phyloP scores from a whole-genome alignment of 1,284 basidiomycete genomes.

The Leucoagaricus sp. region DNA sequence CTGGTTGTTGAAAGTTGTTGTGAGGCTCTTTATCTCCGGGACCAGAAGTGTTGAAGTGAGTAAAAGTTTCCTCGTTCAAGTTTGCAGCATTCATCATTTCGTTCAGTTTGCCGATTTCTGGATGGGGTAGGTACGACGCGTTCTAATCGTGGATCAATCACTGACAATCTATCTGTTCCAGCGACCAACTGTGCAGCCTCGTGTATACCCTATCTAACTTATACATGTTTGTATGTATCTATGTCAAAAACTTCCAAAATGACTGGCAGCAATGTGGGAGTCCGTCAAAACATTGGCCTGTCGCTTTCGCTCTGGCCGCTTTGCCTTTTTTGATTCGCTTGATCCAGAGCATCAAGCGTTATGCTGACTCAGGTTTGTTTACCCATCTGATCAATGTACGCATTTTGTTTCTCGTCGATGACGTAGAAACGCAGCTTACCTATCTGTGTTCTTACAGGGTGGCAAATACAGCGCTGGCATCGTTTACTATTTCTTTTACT shows the following conservation, averaged over 20 bases:
- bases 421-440: not conserved
- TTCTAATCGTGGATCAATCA: not conserved
- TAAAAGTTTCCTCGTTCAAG: constrained; percentile 19
- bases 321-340: constrained; percentile 76
- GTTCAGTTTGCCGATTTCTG: constrained; percentile 82
- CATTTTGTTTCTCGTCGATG: not conserved
- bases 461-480: constrained; percentile 81
- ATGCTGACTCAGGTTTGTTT: constrained; percentile 67
- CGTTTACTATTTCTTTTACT: constrained; percentile 65
- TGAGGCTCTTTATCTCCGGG: constrained; percentile 71
- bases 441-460: constrained; percentile 48
- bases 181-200: constrained; percentile 84
- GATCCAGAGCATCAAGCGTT: constrained; percentile 87
- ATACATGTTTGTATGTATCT: constrained; percentile 76
- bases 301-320: constrained; percentile 53
- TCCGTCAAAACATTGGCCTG: constrained; percentile 54
- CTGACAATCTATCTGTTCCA: constrained; percentile 29
- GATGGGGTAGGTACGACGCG: constrained; percentile 62
- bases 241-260: constrained; percentile 54
- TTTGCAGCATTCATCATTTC: not conserved
- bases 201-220: constrained; percentile 74
- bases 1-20: constrained; percentile 76
- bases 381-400: constrained; percentile 88
- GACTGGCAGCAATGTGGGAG: constrained; percentile 48
- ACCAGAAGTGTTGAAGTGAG: constrained; percentile 70